These are phyloP conservation scores for Eutrema japonicum DNA, from an alignment of 345 rosid species.

Conservation along the genomic window DNA sequence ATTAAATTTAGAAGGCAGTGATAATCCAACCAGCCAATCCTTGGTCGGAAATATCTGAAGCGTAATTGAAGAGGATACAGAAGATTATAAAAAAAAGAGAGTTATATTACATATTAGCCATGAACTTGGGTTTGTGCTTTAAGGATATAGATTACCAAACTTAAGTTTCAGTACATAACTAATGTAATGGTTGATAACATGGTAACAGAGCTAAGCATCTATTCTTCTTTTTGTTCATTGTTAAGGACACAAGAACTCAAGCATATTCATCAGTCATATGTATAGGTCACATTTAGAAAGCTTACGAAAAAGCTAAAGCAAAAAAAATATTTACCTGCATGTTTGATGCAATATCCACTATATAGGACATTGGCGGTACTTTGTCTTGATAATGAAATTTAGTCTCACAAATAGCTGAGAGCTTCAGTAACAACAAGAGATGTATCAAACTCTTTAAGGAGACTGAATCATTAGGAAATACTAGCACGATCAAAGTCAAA, in stretches of 20 bases:
- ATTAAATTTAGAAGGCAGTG: slow-evolving; percentile 72
- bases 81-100: not conserved
- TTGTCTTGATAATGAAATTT: slow-evolving; percentile 89
- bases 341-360: slow-evolving; percentile 56
- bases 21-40: slow-evolving; percentile 87
- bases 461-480: not conserved
- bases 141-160: slow-evolving; percentile 18
- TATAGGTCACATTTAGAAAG: slow-evolving; percentile 5
- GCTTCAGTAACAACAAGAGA: slow-evolving; percentile 61
- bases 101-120: slow-evolving; percentile 16
- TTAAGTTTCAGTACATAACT: not conserved
- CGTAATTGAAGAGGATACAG: slow-evolving; percentile 28
- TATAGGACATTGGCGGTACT: slow-evolving; percentile 64
- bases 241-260: not conserved
- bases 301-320: not conserved
- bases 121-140: slow-evolving; percentile 3
- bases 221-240: not conserved
- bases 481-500: slow-evolving; percentile 20
- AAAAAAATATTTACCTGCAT: slow-evolving; percentile 59
- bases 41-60: slow-evolving; percentile 68
- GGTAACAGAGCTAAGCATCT: slow-evolving; percentile 8
- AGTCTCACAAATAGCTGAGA: slow-evolving; percentile 82
- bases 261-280: not conserved
- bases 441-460: slow-evolving; percentile 35
- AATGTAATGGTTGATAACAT: not conserved